These are phyloP conservation scores for Toxoplasma gondii DNA, from an alignment of 169 alveolate species.

Conservation along the genomic window DNA sequence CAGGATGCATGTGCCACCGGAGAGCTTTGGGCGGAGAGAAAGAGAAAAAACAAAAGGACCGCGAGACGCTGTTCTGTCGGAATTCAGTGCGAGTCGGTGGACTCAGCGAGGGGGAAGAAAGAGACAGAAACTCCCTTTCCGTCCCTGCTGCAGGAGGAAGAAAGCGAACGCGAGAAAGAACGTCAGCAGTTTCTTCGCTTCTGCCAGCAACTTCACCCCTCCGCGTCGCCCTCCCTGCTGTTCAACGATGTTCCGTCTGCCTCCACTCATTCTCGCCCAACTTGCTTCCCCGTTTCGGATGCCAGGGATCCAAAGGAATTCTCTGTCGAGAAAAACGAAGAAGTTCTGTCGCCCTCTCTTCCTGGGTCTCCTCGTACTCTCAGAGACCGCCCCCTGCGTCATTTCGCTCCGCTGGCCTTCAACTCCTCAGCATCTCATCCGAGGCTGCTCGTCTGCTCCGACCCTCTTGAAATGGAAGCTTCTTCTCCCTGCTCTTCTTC, in stretches of 20 bases:
- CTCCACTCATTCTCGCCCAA: background rate
- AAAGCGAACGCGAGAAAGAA: background rate
- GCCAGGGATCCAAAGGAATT: background rate
- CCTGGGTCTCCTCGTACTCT: background rate
- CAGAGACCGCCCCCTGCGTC: background rate
- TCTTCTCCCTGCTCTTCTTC: background rate
- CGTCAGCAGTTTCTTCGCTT: background rate
- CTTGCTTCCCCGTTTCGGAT: background rate
- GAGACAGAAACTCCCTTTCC: background rate
- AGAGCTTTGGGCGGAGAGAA: no score
- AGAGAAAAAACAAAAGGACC: background rate
- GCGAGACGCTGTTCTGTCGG: background rate
- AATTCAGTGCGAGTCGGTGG: background rate
- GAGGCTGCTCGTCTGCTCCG: background rate
- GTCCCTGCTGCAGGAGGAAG: background rate
- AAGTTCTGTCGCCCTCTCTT: background rate
- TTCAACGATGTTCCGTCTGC: background rate
- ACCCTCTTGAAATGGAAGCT: background rate
- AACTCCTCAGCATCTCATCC: background rate
- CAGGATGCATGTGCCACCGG: background rate
- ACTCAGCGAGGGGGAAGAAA: background rate
- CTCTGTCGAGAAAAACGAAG: background rate
- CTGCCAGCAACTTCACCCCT: background rate
- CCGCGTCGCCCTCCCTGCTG: background rate
- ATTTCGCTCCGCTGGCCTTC: background rate